These are phyloP conservation scores for Akanthomyces lecanii DNA, from an alignment of 2,329 filamentous ascomycete genomes.

Conservation along the genomic window DNA sequence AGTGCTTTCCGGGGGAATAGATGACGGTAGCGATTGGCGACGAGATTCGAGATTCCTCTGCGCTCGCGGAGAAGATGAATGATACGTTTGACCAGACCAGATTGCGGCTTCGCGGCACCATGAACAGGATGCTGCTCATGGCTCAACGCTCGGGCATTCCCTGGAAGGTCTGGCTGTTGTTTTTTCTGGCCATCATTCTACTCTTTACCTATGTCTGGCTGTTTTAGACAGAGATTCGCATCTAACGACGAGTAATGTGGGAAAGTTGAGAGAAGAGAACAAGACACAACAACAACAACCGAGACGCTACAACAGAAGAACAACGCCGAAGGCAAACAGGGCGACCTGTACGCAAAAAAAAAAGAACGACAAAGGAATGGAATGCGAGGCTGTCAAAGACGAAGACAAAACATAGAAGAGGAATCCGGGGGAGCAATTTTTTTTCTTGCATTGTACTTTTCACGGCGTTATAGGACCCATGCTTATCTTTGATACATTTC, in stretches of 20 bases:
- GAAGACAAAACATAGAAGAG: background rate
- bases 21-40: slow-evolving; percentile 91
- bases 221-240: slow-evolving; percentile 45
- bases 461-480: background rate
- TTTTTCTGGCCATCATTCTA: slow-evolving; percentile 77
- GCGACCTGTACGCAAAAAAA: background rate
- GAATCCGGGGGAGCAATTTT: background rate
- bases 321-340: background rate
- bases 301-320: too few relatives aligned
- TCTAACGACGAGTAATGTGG: too few relatives aligned
- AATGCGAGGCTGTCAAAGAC: background rate
- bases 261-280: background rate
- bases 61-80: slow-evolving; percentile 92
- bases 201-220: slow-evolving; percentile 93
- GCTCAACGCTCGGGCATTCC: slow-evolving; percentile 89
- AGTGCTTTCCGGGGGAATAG: slow-evolving; percentile 37
- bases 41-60: slow-evolving; percentile 86
- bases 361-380: background rate
- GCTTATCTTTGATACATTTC: background rate
- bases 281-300: background rate
- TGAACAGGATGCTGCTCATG: slow-evolving; percentile 97
- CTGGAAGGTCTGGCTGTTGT: slow-evolving; percentile 90
- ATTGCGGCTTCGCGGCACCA: slow-evolving; percentile 77
- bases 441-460: slow-evolving; percentile 1
- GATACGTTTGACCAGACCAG: slow-evolving; percentile 86